Evolutionary conservation across 148 eudicot species (phyloP), one percentile per base, ranked within the genome.

Genomic region (Rhododendron simsii): DNA sequence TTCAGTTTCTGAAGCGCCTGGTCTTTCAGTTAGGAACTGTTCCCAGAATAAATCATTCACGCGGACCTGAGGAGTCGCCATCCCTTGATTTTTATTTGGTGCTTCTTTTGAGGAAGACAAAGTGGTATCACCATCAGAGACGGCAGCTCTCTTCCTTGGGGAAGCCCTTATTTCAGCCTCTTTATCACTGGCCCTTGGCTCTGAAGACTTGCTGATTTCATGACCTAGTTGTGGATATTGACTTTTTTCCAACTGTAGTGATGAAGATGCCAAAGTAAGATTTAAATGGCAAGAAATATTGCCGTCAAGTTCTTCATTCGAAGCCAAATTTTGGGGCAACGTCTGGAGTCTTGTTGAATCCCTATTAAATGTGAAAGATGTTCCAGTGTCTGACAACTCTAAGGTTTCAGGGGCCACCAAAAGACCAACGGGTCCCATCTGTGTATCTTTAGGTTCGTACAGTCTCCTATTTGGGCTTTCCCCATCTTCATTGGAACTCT

Each of bases 1-100:
- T 90, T 95, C 99, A 79, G 89, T 89, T 61, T 94, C 98, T 11
- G 93, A 87, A 48, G 92, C 83, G 21, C 99, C 99, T 7, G 99
- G 99, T 87, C 93, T 93, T 88, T 96, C 99, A 13, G 98, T 95
- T 37, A 96, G 90, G 83, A 96, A 96, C 89, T 96, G 99, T 87
- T 96, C 99, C 99, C 99, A 96, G 86, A 96, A 96, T 9, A 89
- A 84, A 89, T 96, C 99, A 91, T 96, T 96, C 41, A 91, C 97
- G 69, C 91, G 92, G 67, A 85, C 88, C 84, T 84, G 94, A 76
- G 89, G 89, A 74, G 87, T 85, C 47, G 91, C 76, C 37, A 90
- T 87, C 83, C 50, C 93, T 89, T 88, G 92, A 73, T 85, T 93
- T 67, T 86, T 90, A 83, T 61, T 86, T 51, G 89, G 90, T 11